Conservation (phyloP, 441 rosid genomes). For the Mallotus repandus region DNA sequence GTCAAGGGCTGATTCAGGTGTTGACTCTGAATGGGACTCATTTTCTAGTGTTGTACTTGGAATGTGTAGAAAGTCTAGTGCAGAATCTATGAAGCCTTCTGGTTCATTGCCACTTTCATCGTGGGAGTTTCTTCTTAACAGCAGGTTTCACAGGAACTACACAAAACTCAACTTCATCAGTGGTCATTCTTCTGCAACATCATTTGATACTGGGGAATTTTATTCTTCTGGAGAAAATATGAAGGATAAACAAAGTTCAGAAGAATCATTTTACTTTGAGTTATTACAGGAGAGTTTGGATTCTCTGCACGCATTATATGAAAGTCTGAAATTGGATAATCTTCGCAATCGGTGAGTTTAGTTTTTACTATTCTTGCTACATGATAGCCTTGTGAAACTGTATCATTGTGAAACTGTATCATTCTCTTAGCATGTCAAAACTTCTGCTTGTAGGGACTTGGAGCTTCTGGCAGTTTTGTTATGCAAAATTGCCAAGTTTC, state of each 20-base stretch:
- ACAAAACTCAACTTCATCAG: constrained; percentile 41
- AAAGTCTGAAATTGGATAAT: constrained; percentile 87
- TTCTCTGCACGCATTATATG: constrained; percentile 90
- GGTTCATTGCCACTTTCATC: constrained; percentile 45
- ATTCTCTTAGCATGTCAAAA: constrained; percentile 2
- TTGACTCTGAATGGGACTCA: constrained; percentile 76
- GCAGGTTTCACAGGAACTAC: constrained; percentile 81
- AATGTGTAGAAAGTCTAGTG: constrained; percentile 57
- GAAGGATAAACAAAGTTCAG: constrained; percentile 39
- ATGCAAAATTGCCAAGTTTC: constrained; percentile 65
- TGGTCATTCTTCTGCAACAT: constrained; percentile 38
- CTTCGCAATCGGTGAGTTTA: constrained; percentile 83
- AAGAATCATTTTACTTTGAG: constrained; percentile 47
- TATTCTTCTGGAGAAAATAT: constrained; percentile 36
- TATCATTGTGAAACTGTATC: not conserved
- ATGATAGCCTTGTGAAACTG: not conserved
- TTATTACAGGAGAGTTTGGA: constrained; percentile 65
- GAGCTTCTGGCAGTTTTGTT: constrained; percentile 72
- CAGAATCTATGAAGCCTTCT: constrained; percentile 36
- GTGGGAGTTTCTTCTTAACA: constrained; percentile 86
- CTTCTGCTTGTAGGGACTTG: constrained; percentile 67
- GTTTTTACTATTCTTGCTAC: constrained; percentile 3
- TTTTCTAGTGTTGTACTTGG: constrained; percentile 63
- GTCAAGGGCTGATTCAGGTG: constrained; percentile 48
- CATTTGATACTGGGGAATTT: constrained; percentile 32